Base-by-base conservation (phyloP, 495 filamentous ascomycete genomes). In the Halenospora varia region DNA sequence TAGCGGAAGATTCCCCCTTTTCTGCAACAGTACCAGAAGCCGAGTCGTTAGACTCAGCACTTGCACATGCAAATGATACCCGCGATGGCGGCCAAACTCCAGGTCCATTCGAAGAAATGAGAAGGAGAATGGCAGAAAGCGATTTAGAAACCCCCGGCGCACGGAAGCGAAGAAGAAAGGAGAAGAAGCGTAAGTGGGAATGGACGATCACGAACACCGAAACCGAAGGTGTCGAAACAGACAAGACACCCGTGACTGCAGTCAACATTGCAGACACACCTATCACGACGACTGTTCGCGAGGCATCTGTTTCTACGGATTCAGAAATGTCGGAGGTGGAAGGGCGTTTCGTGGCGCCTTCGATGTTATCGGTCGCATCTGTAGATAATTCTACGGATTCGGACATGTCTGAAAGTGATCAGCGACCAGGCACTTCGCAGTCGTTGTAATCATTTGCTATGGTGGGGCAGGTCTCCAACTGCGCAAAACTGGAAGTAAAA, bases 101-200 rank as follows among this genome's bases (percentile, higher is more conserved):
- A 0, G 78, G 80, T 0, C 79, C 80, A 4, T 82, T 81, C 29
- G 80, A 82, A 61, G 79, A 82, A 56, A 80, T 80, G 77, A 70
- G 79, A 18, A 67, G 80, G 0, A 70, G 77, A 41, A 75, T 81
- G 71, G 77, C 75, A 53, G 71, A 53, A 59, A 80, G 56, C 57
- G 65, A 25, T 67, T 70, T 50, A 71, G 53, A 53, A 42, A 74
- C 25, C 62, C 75, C 35, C 56, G 68, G 15, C 40, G 57, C 13
- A 68, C 69, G 10, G 73, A 77, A 46, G 70, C 76, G 51, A 68
- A 81, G 46, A 70, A 57, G 48, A 59, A 72, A 51, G 57, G 66
- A 48, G 70, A 75, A 44, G 70, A 73, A 52, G 53, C 51, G 64
- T 13, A 63, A 63, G 41, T 66, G 63, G 64, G 58, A 61, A 51